These are phyloP conservation scores for Tulasnella sp. DNA, from an alignment of 768 basidiomycete species.

Conservation along the genomic window DNA sequence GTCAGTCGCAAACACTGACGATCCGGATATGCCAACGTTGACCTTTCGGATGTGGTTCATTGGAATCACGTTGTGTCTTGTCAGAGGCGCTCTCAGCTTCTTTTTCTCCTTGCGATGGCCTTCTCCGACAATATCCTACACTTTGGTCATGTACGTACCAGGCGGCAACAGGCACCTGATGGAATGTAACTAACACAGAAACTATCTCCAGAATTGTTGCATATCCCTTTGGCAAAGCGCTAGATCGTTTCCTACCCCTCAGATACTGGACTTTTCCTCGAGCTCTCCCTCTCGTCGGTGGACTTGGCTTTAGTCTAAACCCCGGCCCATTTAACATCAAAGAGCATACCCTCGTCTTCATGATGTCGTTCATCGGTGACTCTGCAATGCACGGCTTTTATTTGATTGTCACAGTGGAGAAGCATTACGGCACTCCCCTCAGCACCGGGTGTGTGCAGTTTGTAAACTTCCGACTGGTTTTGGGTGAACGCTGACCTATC, in stretches of 20 bases:
- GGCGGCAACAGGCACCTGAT: too few species aligned
- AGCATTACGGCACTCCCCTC: slow-evolving; percentile 60
- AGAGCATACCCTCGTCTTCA: slow-evolving; percentile 82
- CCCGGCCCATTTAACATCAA: slow-evolving; percentile 97
- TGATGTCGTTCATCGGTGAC: slow-evolving; percentile 69
- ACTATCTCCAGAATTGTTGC: slow-evolving; percentile 47
- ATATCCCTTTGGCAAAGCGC: slow-evolving; percentile 86
- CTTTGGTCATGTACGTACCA: not conserved
- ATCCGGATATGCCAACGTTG: slow-evolving; percentile 92
- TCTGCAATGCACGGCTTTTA: slow-evolving; percentile 58
- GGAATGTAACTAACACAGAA: not conserved
- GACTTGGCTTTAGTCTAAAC: slow-evolving; percentile 69
- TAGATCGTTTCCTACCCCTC: slow-evolving; percentile 77
- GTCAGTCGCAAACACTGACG: slow-evolving; percentile 96
- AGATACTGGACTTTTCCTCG: slow-evolving; percentile 47
- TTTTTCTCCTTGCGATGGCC: slow-evolving; percentile 95
- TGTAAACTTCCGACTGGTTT: not conserved
- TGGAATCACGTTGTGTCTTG: slow-evolving; percentile 25
- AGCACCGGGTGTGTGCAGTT: slow-evolving; percentile 46
- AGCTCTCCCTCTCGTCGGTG: slow-evolving; percentile 36
- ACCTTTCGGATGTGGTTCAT: slow-evolving; percentile 88
- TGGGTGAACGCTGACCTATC: not conserved
- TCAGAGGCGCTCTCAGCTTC: slow-evolving; percentile 58
- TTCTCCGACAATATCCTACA: slow-evolving; percentile 59
- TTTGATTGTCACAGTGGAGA: slow-evolving; percentile 73